Evolutionary conservation across 2,329 filamentous ascomycete genomes (phyloP).

Genomic region (Cladorrhinum sp.): DNA sequence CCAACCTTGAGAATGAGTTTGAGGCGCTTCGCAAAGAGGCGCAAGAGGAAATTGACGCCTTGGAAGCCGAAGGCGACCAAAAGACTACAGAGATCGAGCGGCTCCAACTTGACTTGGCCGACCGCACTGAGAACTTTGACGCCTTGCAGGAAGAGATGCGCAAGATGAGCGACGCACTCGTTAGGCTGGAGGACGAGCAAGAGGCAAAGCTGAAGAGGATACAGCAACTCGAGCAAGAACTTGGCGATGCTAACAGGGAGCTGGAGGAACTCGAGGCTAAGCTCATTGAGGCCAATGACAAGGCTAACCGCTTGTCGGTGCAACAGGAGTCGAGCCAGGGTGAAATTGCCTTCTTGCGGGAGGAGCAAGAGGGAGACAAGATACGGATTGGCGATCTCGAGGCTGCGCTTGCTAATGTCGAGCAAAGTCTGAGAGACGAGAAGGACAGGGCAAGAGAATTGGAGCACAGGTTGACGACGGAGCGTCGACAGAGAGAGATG

Average conservation of each 20-base stretch:
- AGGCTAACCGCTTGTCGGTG: conserved; percentile 81
- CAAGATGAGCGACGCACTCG: conserved; percentile 79
- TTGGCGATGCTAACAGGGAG: conserved; percentile 81
- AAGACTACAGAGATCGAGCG: conserved; percentile 68
- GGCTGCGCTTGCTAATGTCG: conserved; percentile 73
- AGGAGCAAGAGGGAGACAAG: conserved; percentile 97
- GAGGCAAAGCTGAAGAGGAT: conserved; percentile 75
- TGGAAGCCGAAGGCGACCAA: conserved; percentile 71
- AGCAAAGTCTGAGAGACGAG: conserved; percentile 78
- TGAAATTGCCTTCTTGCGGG: conserved; percentile 90
- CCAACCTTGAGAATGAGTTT: conserved; percentile 56
- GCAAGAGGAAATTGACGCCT: conserved; percentile 62
- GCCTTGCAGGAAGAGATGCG: conserved; percentile 94
- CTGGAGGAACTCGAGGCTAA: conserved; percentile 81
- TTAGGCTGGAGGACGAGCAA: conserved; percentile 86
- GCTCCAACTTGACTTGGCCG: conserved; percentile 68
- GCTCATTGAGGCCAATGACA: conserved; percentile 79
- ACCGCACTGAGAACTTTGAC: conserved; percentile 80
- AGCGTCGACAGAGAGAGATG: conserved; percentile 82
- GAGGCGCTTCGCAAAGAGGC: conserved; percentile 60
- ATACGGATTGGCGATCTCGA: conserved; percentile 96
- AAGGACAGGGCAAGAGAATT: conserved; percentile 72
- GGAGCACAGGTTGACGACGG: conserved; percentile 71
- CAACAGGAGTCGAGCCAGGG: conserved; percentile 90
- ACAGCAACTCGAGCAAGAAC: conserved; percentile 76